Percentiles rank a stretch among this genome's conserved stretches.
These are phyloP conservation scores for Rubroshorea leprosula DNA, from an alignment of 345 rosid genomes.

Conservation along the genomic window DNA sequence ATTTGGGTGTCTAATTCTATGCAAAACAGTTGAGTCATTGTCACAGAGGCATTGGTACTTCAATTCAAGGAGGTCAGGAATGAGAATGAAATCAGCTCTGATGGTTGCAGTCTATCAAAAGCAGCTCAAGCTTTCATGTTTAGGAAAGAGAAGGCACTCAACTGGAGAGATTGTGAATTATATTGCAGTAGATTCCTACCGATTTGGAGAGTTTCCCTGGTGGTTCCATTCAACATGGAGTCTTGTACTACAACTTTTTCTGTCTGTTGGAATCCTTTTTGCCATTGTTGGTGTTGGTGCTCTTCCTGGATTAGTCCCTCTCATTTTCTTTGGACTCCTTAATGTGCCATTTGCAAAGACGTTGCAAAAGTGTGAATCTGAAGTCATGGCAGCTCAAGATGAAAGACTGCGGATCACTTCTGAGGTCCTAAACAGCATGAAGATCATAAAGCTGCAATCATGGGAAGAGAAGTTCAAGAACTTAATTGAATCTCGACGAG, in stretches of 20 bases:
- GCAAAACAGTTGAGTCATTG: slow-evolving; percentile 51
- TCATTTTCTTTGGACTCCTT: slow-evolving; percentile 38
- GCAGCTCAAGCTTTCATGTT: slow-evolving; percentile 55
- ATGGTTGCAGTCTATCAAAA: slow-evolving; percentile 57
- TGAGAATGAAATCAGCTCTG: slow-evolving; percentile 67
- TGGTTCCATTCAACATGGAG: slow-evolving; percentile 69
- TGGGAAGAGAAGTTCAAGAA: slow-evolving; percentile 76
- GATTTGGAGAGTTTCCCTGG: slow-evolving; percentile 69
- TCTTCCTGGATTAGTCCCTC: slow-evolving; percentile 44
- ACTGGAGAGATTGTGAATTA: slow-evolving; percentile 69
- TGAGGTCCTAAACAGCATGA: slow-evolving; percentile 65
- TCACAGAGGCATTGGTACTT: slow-evolving; percentile 66
- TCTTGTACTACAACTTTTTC: slow-evolving; percentile 39
- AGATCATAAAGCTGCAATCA: slow-evolving; percentile 64
- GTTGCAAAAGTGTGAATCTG: slow-evolving; percentile 46
- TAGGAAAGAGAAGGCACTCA: slow-evolving; percentile 55
- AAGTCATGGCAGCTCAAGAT: slow-evolving; percentile 67
- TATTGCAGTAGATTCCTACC: slow-evolving; percentile 62
- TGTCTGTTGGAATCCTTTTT: slow-evolving; percentile 43
- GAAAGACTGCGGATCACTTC: slow-evolving; percentile 54
- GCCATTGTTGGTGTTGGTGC: slow-evolving; percentile 53
- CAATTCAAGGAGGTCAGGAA: slow-evolving; percentile 51
- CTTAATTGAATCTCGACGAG: slow-evolving; percentile 43
- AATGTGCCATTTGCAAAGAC: slow-evolving; percentile 58
- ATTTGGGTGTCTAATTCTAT: slow-evolving; percentile 37